Conservation (phyloP, 2,329 filamentous ascomycete species). For the Penicillium decumbens region DNA sequence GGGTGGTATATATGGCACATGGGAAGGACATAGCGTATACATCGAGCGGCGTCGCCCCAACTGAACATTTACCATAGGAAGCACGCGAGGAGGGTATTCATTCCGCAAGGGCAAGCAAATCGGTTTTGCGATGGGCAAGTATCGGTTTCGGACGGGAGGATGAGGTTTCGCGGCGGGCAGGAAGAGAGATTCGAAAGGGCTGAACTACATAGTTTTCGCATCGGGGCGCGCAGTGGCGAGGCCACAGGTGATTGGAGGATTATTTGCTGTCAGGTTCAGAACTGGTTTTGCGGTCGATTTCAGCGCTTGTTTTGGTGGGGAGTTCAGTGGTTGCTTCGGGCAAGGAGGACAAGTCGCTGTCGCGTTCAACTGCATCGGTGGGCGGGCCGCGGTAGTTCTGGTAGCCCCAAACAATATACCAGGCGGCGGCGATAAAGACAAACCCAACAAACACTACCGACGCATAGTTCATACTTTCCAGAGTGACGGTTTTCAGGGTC, state of each 20-base stretch:
- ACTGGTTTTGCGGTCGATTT: conserved; percentile 3
- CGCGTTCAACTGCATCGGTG: conserved; percentile 23
- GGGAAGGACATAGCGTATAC: conserved; percentile 1
- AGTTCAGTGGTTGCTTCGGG: conserved; percentile 11
- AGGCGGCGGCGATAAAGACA: conserved; percentile 55
- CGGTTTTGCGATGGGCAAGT: not conserved
- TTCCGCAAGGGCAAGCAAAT: not conserved
- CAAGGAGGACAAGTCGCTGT: conserved; percentile 8
- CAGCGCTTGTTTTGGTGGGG: conserved; percentile 4
- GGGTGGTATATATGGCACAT: not conserved
- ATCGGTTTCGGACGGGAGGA: not conserved
- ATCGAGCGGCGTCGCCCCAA: not conserved
- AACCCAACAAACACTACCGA: conserved; percentile 69
- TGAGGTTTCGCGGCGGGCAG: not conserved
- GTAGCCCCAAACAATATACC: conserved; percentile 67
- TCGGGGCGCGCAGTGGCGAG: not conserved
- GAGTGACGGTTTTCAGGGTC: conserved; percentile 56
- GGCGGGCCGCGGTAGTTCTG: conserved; percentile 48
- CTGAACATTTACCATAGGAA: not conserved
- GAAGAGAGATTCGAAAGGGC: not conserved
- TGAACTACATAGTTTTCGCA: not conserved
- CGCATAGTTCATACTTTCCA: conserved; percentile 65
- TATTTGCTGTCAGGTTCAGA: not conserved
- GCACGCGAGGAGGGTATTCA: not conserved
- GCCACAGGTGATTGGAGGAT: not conserved